Conservation (phyloP, 1,284 basidiomycete species). For the Ustilago curta region DNA sequence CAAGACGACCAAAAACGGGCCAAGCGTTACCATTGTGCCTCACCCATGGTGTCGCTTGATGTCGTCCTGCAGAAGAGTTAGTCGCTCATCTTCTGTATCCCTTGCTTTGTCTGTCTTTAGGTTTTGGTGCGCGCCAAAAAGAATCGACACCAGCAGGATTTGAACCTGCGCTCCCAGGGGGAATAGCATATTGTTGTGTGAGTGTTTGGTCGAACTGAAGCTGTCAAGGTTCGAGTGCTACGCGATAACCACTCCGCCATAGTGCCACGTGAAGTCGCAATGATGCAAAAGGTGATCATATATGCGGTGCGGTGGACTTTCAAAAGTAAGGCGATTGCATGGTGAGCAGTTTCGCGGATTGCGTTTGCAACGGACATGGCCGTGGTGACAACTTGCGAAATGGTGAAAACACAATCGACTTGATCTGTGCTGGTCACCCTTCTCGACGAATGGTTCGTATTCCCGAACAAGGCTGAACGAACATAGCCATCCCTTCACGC, state of each 20-base stretch:
- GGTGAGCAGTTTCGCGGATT: too few relatives aligned
- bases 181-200: slow-evolving; percentile 32
- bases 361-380: too few relatives aligned
- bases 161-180: slow-evolving; percentile 38
- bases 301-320: too few relatives aligned
- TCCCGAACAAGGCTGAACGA: too few relatives aligned
- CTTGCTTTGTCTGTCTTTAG: background rate
- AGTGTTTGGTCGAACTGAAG: slow-evolving; percentile 19
- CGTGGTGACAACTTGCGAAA: too few relatives aligned
- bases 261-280: slow-evolving; percentile 26
- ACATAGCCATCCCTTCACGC: too few relatives aligned
- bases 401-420: too few relatives aligned
- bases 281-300: too few relatives aligned
- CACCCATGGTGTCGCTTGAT: too few relatives aligned
- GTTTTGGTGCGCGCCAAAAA: background rate
- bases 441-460: too few relatives aligned
- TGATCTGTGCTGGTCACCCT: too few relatives aligned
- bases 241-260: slow-evolving; percentile 42
- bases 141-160: slow-evolving; percentile 38
- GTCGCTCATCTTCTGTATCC: background rate
- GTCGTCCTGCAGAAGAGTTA: background rate
- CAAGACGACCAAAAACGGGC: background rate
- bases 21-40: background rate
- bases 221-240: slow-evolving; percentile 23
- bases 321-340: too few relatives aligned